Percentiles rank a stretch among this genome's conserved stretches.
Conservation (phyloP, 2,329 filamentous ascomycete genomes). For the Trichoderma oligosporum region DNA sequence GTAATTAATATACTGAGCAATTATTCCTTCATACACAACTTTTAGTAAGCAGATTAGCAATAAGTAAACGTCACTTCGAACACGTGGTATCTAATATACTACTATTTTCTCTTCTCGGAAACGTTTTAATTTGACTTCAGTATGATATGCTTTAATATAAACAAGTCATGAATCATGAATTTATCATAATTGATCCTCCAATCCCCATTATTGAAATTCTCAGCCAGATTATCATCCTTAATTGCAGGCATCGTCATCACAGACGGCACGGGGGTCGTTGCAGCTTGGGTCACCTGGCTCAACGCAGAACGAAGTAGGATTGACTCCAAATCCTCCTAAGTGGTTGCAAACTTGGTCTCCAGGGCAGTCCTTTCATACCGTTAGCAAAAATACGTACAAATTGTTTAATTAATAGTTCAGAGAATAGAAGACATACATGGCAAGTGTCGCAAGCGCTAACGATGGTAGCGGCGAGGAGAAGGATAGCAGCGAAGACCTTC, state of each 20-base stretch:
- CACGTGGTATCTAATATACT: too few relatives aligned
- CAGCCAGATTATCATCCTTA: background rate
- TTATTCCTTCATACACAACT: too few relatives aligned
- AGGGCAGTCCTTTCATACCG: conserved; percentile 4
- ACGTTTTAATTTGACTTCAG: too few relatives aligned
- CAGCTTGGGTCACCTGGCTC: conserved; percentile 13
- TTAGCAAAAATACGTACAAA: background rate
- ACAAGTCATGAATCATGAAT: background rate
- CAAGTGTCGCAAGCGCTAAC: conserved; percentile 15
- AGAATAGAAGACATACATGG: background rate
- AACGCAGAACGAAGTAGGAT: conserved; percentile 8
- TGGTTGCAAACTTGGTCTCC: conserved; percentile 16
- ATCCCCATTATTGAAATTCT: too few relatives aligned
- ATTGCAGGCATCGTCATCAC: background rate
- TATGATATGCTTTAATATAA: too few relatives aligned
- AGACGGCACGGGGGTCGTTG: conserved; percentile 8
- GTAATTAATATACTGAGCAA: too few relatives aligned
- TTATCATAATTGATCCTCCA: background rate
- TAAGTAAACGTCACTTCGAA: too few relatives aligned
- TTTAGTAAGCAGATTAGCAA: too few relatives aligned
- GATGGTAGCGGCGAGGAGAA: conserved; percentile 3
- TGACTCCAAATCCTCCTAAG: conserved; percentile 12
- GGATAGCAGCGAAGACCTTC: conserved; percentile 11
- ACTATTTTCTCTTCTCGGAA: too few relatives aligned
- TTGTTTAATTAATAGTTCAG: too few relatives aligned